Conservation (phyloP, 768 basidiomycete genomes). For the Russula earlei region DNA sequence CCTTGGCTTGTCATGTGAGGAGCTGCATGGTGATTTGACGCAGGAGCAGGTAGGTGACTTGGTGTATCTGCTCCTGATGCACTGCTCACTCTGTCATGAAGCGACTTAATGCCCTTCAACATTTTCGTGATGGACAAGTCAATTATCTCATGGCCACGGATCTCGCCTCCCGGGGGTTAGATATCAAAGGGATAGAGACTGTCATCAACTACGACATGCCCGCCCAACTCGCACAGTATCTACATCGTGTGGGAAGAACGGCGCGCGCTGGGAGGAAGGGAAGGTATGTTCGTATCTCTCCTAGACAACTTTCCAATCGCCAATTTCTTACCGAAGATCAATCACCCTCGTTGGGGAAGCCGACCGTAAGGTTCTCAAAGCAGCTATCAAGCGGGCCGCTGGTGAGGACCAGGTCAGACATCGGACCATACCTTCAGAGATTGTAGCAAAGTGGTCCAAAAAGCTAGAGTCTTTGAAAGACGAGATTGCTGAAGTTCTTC, state of each 20-base stretch:
- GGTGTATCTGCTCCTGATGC: not conserved
- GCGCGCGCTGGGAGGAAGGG: slow-evolving; percentile 91
- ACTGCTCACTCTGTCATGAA: slow-evolving; percentile 25
- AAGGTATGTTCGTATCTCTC: slow-evolving; percentile 43
- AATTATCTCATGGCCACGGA: slow-evolving; percentile 96
- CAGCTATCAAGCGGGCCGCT: slow-evolving; percentile 81
- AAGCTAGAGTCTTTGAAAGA: slow-evolving; percentile 61
- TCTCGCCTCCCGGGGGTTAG: slow-evolving; percentile 87
- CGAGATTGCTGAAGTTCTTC: slow-evolving; percentile 71
- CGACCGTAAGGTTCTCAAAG: slow-evolving; percentile 94
- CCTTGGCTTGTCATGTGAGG: slow-evolving; percentile 80
- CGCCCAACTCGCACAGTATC: slow-evolving; percentile 80
- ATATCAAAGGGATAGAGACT: slow-evolving; percentile 95
- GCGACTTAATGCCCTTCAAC: slow-evolving; percentile 79
- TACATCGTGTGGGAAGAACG: slow-evolving; percentile 95
- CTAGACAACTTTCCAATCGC: not conserved
- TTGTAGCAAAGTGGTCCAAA: slow-evolving; percentile 57
- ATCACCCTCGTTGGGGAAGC: slow-evolving; percentile 93
- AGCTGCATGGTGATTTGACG: slow-evolving; percentile 89
- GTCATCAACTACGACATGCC: slow-evolving; percentile 99
- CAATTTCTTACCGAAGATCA: slow-evolving; percentile 43
- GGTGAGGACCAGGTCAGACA: slow-evolving; percentile 78
- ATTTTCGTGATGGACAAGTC: slow-evolving; percentile 80
- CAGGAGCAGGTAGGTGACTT: slow-evolving; percentile 74
- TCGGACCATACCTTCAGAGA: slow-evolving; percentile 74